Evolutionary conservation across 2,329 filamentous ascomycete species (phyloP).

Genomic region (Claviceps paspali): DNA sequence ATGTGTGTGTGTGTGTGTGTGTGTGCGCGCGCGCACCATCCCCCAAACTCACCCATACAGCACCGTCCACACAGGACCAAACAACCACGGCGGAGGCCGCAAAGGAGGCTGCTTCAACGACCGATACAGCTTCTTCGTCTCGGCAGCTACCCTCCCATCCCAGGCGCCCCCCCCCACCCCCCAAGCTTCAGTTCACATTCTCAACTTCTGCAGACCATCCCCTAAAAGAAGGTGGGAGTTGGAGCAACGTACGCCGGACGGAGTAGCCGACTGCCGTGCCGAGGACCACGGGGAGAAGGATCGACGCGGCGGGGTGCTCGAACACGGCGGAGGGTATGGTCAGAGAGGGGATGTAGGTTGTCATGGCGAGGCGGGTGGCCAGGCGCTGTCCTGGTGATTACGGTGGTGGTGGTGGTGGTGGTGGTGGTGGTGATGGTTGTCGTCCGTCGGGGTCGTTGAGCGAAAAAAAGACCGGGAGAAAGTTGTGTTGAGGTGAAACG

Average conservation of each 20-base stretch:
- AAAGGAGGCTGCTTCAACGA: constrained; percentile 52
- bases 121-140: constrained; percentile 47
- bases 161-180: no score
- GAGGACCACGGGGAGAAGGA: constrained; percentile 59
- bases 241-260: constrained; percentile 46
- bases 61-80: constrained; percentile 50
- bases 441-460: no score
- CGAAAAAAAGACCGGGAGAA: no score
- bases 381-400: no score
- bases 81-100: constrained; percentile 44
- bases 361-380: no score
- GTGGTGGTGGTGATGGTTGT: no score
- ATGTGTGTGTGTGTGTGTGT: no score
- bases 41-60: constrained; percentile 41
- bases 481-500: no score
- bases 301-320: constrained; percentile 53
- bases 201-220: no score
- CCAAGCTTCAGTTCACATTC: no score
- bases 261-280: constrained; percentile 61
- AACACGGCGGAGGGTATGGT: constrained; percentile 61
- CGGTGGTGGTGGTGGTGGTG: no score
- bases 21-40: no score
- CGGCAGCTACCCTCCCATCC: constrained; percentile 33
- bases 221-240: background rate
- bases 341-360: constrained; percentile 61